Base-by-base conservation (phyloP, 805 yeast genomes). In the Saccharomycopsis guyanensis region DNA sequence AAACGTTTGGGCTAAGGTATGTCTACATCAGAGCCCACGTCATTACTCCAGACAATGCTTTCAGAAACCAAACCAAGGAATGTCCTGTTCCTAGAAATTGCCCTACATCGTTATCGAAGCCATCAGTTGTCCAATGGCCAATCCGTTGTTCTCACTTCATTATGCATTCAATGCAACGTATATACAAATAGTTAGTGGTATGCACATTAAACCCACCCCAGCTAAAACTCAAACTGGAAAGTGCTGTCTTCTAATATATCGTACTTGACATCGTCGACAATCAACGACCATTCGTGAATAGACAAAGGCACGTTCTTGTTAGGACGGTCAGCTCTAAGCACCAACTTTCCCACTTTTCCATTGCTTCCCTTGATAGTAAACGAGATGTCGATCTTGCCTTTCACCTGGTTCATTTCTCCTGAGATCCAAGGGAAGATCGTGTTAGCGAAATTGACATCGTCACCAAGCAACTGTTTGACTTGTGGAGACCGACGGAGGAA, bases 381-480 rank as follows among this genome's bases (percentile, higher is more conserved):
- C 24, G 63, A 62, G 52, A 93, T 76, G 60, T 91, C 83, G 35
- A 93, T 83, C 16, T 74, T 69, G 22, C 96, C 96, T 51, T 78
- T 72, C 51, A 86, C 87, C 24, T 93, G 86, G 56, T 89, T 87
- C 53, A 93, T 68, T 38, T 78, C 76, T 10, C 98, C 98, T 47
- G 72, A 66, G 49, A 91, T 80, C 96, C 96, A 93, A 3, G 98
- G 97, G 68, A 81, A 75, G 31, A 83, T 65, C 13, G 61, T 23
- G 23, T 81, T 78, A 24, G 77, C 74, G 59, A 82, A 87, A 33
- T 78, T 78, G 53, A 91, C 84, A 57, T 84, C 80, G 40, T 74
- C 76, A 16, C 97, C 97, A 40, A 91, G 66, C 2, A 66, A 58
- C 20, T 74, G 76, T 45, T 77, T 70, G 8, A 88, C 88, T 38